Base-by-base conservation (phyloP, 176 grass and related monocot genomes). In the Ananas comosus region DNA sequence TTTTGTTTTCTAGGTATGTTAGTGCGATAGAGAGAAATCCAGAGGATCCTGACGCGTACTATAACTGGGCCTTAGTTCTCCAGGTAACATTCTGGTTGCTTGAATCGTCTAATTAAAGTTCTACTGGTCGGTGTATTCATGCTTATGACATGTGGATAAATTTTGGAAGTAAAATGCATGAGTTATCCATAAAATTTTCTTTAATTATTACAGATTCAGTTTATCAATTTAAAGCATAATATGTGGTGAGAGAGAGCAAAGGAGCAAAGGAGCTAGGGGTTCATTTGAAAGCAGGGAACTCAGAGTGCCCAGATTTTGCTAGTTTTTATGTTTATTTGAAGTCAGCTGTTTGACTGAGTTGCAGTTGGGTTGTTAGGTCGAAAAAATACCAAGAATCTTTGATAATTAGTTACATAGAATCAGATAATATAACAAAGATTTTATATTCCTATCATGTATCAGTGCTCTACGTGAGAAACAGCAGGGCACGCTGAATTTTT, bases 51-150 rank as follows among this genome's bases (percentile, higher is more conserved):
- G 90, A 99, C 79, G 95, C 95, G 64, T 92, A 94, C 74, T 99
- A 99, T 76, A 99, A 99, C 50, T 99, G 95, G 95, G 95, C 95
- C 66, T 82, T 99, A 69, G 95, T 99, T 53, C 89, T 99, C 53
- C 95, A 99, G 90, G 95, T 99, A 80, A 56, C 64, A 42, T 49
- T 51, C 10, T 65, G 19, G 25, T 69, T 78, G 13, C 3, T 17
- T 64, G 12, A 64, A 53, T 29, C 17, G 19, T 12, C 21, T 48
- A 54, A 75, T 77, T 13, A 24, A 11, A 71, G 25, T 14, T 75
- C 63, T 24, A 75, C 54, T 59, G 11, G 23, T 78, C 17, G 72
- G 42, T 65, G 11, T 83, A 25, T 66, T 25, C 48, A 67, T 59
- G 13, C 56, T 18, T 21, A 59, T 59, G 56, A 21, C 3, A 59